Evolutionary conservation across 768 basidiomycete genomes (phyloP).

Genomic region (Russula emetica): DNA sequence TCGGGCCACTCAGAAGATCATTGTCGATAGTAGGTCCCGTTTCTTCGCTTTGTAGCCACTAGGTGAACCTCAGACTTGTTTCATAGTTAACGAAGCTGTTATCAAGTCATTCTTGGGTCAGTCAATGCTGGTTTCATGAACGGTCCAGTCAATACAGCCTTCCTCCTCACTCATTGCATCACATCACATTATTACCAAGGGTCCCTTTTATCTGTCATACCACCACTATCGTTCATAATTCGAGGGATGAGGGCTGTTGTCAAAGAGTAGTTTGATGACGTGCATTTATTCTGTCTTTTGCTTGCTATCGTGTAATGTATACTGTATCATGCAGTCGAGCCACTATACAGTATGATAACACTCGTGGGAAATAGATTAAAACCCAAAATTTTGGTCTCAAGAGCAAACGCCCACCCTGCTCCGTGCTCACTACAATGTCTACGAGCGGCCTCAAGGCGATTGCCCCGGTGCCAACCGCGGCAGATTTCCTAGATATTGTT

Average conservation of each 20-base stretch:
- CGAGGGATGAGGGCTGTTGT: background rate
- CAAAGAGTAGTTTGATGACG: conserved; percentile 16
- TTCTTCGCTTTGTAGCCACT: background rate
- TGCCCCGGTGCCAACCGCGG: conserved; percentile 95
- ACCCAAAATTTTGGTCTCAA: background rate
- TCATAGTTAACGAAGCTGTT: conserved; percentile 59
- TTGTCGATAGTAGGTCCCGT: conserved; percentile 49
- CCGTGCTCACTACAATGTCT: conserved; percentile 43
- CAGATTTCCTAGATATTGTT: conserved; percentile 92
- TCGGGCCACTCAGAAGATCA: conserved; percentile 39
- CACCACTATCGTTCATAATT: conserved; percentile 1
- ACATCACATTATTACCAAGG: conserved; percentile 10
- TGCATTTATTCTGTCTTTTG: conserved; percentile 4
- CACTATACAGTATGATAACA: too few species aligned
- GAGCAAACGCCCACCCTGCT: background rate
- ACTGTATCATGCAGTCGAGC: background rate
- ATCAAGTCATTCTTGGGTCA: conserved; percentile 61
- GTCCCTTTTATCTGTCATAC: conserved; percentile 2
- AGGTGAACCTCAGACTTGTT: conserved; percentile 1
- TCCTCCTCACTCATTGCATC: conserved; percentile 6
- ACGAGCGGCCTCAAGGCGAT: conserved; percentile 94
- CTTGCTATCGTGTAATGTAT: conserved; percentile 15
- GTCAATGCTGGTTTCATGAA: conserved; percentile 30
- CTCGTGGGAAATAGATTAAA: conserved; percentile 12
- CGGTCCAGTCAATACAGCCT: background rate